Evolutionary conservation across 2,329 filamentous ascomycete genomes (phyloP), one percentile per base, ranked within the genome.

Genomic region (Trichoderma sp.): DNA sequence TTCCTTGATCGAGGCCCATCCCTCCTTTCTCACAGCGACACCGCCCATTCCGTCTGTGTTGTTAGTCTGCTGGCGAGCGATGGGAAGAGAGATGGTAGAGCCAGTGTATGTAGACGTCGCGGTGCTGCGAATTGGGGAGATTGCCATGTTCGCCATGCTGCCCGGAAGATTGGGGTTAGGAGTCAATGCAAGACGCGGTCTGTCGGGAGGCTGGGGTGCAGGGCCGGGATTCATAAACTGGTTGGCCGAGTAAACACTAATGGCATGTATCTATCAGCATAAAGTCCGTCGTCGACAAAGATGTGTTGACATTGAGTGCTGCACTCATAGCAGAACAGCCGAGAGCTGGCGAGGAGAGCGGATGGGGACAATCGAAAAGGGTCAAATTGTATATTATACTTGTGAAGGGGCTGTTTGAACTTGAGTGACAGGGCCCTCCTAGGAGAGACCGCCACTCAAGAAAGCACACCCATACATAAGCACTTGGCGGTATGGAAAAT

Each of bases 151-250:
- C 76, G 93, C 93, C 88, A 96, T 94, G 85, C 92, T 95, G 77
- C 92, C 93, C 18, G 93, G 91, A 27, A 94, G 88, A 83, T 92
- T 94, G 80, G 91, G 90, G 82, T 91, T 93, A 77, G 93, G 95
- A 59, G 93, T 95, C 76, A 97, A 89, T 80, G 92, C 92, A 79
- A 98, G 91, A 82, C 94, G 93, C 77, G 95, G 94, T 81, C 94
- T 91, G 82, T 97, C 94, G 24, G 96, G 97, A 77, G 97, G 96
- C 81, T 94, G 93, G 79, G 97, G 97, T 79, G 97, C 96, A 80
- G 97, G 96, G 78, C 97, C 95, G 77, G 97, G 95, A 85, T 98
- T 98, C 94, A 98, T 97, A 87, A 98, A 98, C 84, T 92, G 90
- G 80, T 88, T 90, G 78, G 87, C 86, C 59, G 89, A 85, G 82